Percentiles rank a stretch among this genome's conserved stretches.
phyloP scores from a whole-genome alignment of 2,329 filamentous ascomycete genomes.

The Cladophialophora psammophila region DNA sequence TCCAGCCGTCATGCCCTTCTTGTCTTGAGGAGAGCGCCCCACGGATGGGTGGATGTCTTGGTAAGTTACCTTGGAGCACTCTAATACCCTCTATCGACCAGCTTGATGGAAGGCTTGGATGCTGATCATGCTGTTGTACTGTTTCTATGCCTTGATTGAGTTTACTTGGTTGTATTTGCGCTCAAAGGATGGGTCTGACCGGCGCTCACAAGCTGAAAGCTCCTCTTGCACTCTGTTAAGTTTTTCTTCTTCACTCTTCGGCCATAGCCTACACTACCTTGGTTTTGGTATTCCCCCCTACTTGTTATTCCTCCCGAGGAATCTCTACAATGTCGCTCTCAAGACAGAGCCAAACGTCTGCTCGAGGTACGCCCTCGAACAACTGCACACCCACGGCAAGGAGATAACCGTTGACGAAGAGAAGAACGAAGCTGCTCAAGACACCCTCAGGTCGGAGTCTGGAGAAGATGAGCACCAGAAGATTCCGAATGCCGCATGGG shows the following conservation, averaged over 20 bases:
- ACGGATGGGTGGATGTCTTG: not conserved
- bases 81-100: not conserved
- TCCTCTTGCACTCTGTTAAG: not conserved
- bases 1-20: not conserved
- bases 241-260: slow-evolving; percentile 1
- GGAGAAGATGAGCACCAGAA: slow-evolving; percentile 11
- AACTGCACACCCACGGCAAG: slow-evolving; percentile 1
- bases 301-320: not conserved
- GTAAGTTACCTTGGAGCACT: not conserved
- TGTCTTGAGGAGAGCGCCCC: not conserved
- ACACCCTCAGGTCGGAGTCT: not conserved
- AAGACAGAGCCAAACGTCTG: not conserved
- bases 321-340: not conserved
- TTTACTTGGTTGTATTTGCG: not conserved
- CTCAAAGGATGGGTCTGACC: slow-evolving; percentile 6
- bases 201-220: not conserved
- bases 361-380: not conserved
- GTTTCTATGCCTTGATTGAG: not conserved
- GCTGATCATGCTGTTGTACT: slow-evolving; percentile 12
- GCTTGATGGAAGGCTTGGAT: not conserved
- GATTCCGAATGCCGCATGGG: slow-evolving; percentile 23
- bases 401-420: slow-evolving; percentile 19
- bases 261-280: not conserved
- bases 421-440: slow-evolving; percentile 10
- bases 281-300: not conserved